Percentiles rank a stretch among this genome's conserved stretches.
Conservation (phyloP, 1,284 basidiomycete genomes). For the Singerocomus inundabilis region DNA sequence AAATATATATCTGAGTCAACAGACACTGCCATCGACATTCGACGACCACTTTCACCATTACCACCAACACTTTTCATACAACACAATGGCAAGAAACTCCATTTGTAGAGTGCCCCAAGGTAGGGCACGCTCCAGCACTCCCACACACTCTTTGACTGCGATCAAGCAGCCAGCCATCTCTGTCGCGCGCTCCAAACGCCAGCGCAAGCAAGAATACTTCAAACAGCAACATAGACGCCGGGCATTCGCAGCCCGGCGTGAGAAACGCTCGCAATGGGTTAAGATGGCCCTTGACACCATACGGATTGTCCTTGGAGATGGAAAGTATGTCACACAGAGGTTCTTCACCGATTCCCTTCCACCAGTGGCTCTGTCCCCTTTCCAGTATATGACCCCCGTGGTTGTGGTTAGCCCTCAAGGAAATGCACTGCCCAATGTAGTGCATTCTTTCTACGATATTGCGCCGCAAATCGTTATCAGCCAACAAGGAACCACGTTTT, state of each 20-base stretch:
- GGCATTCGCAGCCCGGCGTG: constrained; percentile 25
- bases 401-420: constrained; percentile 5
- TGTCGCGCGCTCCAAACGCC: constrained; percentile 17
- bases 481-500: constrained; percentile 41
- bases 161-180: constrained; percentile 27
- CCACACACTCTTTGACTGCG: constrained; percentile 18
- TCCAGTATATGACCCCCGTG: constrained; percentile 14
- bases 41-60: constrained; percentile 13
- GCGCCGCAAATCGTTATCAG: constrained; percentile 38
- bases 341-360: constrained; percentile 20
- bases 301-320: constrained; percentile 42
- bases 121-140: constrained; percentile 27
- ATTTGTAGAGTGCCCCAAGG: constrained; percentile 24
- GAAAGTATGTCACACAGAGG: constrained; percentile 45
- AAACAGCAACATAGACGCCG: constrained; percentile 17
- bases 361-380: constrained; percentile 23
- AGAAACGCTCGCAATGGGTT: constrained; percentile 31
- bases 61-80: constrained; percentile 9
- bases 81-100: constrained; percentile 26
- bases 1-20: constrained; percentile 13
- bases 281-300: constrained; percentile 42
- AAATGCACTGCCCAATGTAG: background rate
- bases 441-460: constrained; percentile 37
- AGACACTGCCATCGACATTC: constrained; percentile 4
- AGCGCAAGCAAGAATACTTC: constrained; percentile 27